Percentiles rank a stretch among this genome's conserved stretches.
Evolutionary conservation across 441 rosid genomes (phyloP).

Genomic region (Populus trichocarpa): DNA sequence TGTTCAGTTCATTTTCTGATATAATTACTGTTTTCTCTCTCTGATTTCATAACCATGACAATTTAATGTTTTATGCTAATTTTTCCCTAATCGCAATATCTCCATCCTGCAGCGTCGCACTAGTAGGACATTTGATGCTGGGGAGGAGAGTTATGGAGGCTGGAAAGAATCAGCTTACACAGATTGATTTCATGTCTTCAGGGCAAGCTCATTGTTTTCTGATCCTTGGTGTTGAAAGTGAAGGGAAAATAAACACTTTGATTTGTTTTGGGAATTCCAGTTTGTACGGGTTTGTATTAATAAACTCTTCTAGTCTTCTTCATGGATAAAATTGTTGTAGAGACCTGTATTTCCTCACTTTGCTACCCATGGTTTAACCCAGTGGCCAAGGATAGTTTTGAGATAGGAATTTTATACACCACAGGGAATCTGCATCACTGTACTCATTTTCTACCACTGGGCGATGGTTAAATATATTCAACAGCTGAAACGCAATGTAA

Average conservation of each 20-base stretch:
- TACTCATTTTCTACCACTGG: neutral
- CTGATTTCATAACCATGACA: neutral
- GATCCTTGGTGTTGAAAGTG: neutral
- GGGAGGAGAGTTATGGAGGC: conserved; percentile 26
- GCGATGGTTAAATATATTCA: neutral
- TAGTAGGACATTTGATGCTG: conserved; percentile 7
- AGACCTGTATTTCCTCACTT: neutral
- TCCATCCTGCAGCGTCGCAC: conserved; percentile 9
- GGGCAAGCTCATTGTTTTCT: neutral
- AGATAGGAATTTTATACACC: neutral
- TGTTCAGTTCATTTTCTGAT: neutral
- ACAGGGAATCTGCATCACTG: neutral
- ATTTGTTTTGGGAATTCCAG: neutral
- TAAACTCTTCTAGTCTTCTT: neutral
- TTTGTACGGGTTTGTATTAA: neutral
- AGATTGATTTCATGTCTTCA: neutral
- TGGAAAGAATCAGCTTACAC: conserved; percentile 18
- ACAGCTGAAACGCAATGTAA: neutral
- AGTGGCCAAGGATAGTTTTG: neutral
- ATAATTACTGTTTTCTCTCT: neutral
- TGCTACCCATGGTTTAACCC: neutral
- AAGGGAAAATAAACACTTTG: neutral
- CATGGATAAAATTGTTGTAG: neutral
- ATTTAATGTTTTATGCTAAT: neutral
- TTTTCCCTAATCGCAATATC: neutral